Evolutionary conservation across 2,329 filamentous ascomycete species (phyloP).

Genomic region (Chrysoporthe deuterocubensis): DNA sequence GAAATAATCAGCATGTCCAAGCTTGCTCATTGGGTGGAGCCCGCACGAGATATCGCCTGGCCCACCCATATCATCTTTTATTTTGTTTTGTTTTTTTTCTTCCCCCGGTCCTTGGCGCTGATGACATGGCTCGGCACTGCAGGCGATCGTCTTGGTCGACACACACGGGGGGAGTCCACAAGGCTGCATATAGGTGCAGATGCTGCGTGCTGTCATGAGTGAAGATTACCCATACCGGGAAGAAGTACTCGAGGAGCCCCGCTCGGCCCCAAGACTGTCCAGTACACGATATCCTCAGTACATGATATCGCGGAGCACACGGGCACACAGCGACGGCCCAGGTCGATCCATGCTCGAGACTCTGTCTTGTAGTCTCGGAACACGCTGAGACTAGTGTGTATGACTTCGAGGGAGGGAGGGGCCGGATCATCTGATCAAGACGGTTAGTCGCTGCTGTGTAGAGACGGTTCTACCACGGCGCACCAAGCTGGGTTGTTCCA

Average conservation of each 20-base stretch:
- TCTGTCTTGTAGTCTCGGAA: not conserved
- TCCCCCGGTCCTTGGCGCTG: not conserved
- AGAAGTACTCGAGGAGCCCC: not conserved
- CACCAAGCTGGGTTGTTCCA: not conserved
- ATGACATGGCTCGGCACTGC: slow-evolving; percentile 3
- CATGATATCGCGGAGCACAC: not conserved
- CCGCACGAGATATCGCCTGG: slow-evolving; percentile 10
- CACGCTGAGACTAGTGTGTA: not conserved
- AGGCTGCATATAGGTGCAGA: slow-evolving; percentile 7
- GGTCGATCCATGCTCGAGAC: not conserved
- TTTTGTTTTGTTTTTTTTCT: not conserved
- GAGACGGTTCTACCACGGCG: not conserved
- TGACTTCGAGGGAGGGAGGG: not conserved
- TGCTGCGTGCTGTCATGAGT: not conserved
- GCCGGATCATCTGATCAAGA: not conserved
- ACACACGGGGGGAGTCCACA: slow-evolving; percentile 15
- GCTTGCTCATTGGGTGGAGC: slow-evolving; percentile 25
- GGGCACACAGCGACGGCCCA: not conserved
- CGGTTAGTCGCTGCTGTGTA: not conserved
- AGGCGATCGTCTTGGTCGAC: not conserved
- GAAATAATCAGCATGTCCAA: slow-evolving; percentile 23
- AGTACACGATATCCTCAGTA: not conserved
- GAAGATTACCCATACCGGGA: not conserved
- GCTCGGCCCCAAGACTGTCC: not conserved
- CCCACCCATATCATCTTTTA: not conserved